Conservation (phyloP, 2,329 filamentous ascomycete species). For the Alternaria metachromatica region DNA sequence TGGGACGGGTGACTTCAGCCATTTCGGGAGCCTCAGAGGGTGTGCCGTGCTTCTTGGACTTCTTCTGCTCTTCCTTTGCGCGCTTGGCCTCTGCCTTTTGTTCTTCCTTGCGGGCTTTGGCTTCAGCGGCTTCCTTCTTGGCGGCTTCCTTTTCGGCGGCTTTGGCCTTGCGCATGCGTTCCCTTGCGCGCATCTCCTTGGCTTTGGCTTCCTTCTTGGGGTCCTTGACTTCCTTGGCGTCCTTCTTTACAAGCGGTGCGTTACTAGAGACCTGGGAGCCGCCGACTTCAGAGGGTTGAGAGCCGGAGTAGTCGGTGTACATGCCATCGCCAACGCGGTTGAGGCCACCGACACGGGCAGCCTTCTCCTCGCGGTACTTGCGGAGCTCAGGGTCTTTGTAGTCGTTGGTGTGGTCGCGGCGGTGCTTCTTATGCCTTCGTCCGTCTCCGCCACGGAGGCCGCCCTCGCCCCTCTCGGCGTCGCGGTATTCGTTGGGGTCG, state of each 20-base stretch:
- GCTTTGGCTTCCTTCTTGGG: constrained; percentile 49
- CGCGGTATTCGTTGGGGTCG: constrained; percentile 50
- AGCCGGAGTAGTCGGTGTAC: constrained; percentile 77
- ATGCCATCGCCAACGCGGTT: constrained; percentile 83
- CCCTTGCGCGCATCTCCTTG: constrained; percentile 53
- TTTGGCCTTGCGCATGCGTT: constrained; percentile 58
- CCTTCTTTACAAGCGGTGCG: constrained; percentile 54
- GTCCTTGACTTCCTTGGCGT: constrained; percentile 44
- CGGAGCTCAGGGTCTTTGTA: constrained; percentile 68
- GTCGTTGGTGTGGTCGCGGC: constrained; percentile 61
- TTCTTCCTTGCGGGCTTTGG: constrained; percentile 55
- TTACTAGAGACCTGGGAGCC: constrained; percentile 51
- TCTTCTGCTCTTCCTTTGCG: constrained; percentile 52
- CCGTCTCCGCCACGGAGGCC: constrained; percentile 53
- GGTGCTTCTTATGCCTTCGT: constrained; percentile 53
- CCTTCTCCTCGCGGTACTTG: constrained; percentile 83
- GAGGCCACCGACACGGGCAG: constrained; percentile 86
- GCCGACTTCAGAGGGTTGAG: constrained; percentile 66
- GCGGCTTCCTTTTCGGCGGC: constrained; percentile 47
- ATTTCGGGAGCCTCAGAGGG: constrained; percentile 40
- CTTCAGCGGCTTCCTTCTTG: constrained; percentile 42
- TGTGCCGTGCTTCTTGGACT: constrained; percentile 48
- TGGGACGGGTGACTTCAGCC: constrained; percentile 33
- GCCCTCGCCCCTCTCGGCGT: constrained; percentile 51
- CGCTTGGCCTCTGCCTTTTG: constrained; percentile 45